Base-by-base conservation (phyloP, 192 early-diverging fungal species). In the Mortierella antarctica region DNA sequence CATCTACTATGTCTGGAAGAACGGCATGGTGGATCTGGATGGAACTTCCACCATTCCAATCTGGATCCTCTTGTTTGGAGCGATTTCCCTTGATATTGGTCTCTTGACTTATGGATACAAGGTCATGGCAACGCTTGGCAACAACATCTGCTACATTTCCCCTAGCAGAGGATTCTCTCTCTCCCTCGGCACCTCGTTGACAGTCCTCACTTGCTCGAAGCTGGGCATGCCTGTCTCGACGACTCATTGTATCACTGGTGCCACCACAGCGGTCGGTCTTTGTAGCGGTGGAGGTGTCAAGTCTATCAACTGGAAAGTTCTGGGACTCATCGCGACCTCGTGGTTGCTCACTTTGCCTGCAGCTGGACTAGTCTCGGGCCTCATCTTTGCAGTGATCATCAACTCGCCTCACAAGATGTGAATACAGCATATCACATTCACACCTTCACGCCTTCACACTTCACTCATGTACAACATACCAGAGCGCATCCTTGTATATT, bases 171-270 rank as follows among this genome's bases (percentile, higher is more conserved):
- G 95, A 6, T 96, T 96, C 84, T 80, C 90, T 46, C 92, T 92
- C 65, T 95, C 95, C 70, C 85, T 96, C 47, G 93, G 92, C 45
- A 89, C 95, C 40, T 88, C 89, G 45, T 85, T 96, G 21, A 93
- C 95, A 5, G 95, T 96, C 18, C 84, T 96, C 44, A 93, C 95
- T 5, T 92, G 93, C 57, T 93, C 93, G 40, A 93, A 93, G 82
- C 77, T 96, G 49, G 92, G 90, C 54, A 84, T 96, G 10, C 95
- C 95, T 20, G 91, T 96, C 18, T 95, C 93, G 18, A 96, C 95
- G 1, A 95, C 95, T 0, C 95, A 95, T 71, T 96, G 95, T 83
- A 93, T 95, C 51, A 92, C 91, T 51, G 94, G 95, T 55, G 90
- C 94, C 23, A 92, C 93, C 11, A 83, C 89, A 4, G 86, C 85